Percentiles rank a stretch among this genome's conserved stretches.
phyloP scores from a whole-genome alignment of 768 basidiomycete species.

The Inosperma sp. region DNA sequence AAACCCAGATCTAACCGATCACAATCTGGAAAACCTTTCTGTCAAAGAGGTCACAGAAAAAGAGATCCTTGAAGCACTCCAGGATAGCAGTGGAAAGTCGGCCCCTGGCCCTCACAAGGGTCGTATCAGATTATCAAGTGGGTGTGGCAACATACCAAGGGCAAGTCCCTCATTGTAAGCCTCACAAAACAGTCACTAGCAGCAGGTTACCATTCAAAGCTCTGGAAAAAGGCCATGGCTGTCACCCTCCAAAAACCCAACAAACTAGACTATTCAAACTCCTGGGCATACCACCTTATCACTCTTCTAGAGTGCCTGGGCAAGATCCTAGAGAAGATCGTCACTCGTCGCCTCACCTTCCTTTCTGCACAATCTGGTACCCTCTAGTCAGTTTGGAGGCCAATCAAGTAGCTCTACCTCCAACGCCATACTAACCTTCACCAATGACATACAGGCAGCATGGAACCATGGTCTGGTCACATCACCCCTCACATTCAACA shows the following conservation, averaged over 20 bases:
- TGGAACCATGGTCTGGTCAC: conserved; percentile 13
- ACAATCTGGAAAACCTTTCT: conserved; percentile 9
- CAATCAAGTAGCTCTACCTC: conserved; percentile 13
- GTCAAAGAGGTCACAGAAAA: conserved; percentile 13
- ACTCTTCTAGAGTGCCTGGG: too few species aligned
- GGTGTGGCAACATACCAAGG: conserved; percentile 15
- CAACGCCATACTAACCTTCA: conserved; percentile 22
- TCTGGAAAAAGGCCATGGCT: conserved; percentile 27
- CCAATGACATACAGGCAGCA: too few species aligned
- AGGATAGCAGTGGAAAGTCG: conserved; percentile 16
- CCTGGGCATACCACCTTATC: too few species aligned
- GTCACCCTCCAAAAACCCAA: too few species aligned
- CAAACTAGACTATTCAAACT: too few species aligned
- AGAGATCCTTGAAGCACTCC: conserved; percentile 21
- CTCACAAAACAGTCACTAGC: conserved; percentile 20
- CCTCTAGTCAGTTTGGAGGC: background rate
- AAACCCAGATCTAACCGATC: background rate
- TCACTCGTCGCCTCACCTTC: background rate
- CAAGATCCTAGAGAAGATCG: too few species aligned
- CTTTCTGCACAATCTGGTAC: background rate
- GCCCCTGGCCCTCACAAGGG: conserved; percentile 24
- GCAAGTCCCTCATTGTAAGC: background rate
- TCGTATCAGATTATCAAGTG: conserved; percentile 21
- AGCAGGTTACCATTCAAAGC: too few species aligned
- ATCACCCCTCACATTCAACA: conserved; percentile 26